These are phyloP conservation scores for Lignosus rhinocerotis DNA, from an alignment of 1,284 basidiomycete species.

Conservation along the genomic window DNA sequence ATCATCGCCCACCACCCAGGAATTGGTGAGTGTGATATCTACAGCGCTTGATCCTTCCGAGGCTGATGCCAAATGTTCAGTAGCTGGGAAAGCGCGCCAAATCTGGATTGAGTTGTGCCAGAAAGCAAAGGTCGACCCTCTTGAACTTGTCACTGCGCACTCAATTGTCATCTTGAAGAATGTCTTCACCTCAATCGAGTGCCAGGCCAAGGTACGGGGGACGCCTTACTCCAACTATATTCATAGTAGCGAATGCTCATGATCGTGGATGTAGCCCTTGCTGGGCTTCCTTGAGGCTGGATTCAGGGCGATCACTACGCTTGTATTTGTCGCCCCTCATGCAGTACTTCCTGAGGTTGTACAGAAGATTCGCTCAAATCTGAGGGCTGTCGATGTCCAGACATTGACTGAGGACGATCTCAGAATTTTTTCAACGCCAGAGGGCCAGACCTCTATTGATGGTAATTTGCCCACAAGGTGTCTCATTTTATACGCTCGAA, in stretches of 20 bases:
- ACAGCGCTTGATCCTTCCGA: neutral
- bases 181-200: conserved; percentile 47
- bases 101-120: conserved; percentile 87
- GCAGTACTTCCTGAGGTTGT: conserved; percentile 70
- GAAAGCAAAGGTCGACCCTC: conserved; percentile 67
- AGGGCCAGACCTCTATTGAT: conserved; percentile 78
- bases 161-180: conserved; percentile 51
- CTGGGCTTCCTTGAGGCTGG: conserved; percentile 62
- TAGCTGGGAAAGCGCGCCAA: conserved; percentile 57
- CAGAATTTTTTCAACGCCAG: conserved; percentile 83
- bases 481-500: neutral
- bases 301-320: conserved; percentile 73
- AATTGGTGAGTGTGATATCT: conserved; percentile 45
- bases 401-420: conserved; percentile 73
- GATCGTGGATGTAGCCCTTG: neutral
- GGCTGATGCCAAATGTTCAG: neutral
- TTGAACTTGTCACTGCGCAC: conserved; percentile 53
- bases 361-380: conserved; percentile 62
- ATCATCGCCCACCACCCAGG: conserved; percentile 77
- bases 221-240: neutral
- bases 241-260: too few relatives aligned
- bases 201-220: conserved; percentile 43
- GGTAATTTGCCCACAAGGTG: conserved; percentile 47
- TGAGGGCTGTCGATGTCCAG: conserved; percentile 59
- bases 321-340: conserved; percentile 78